Evolutionary conservation across 164 flowering plant genomes (phyloP), one percentile per base, ranked within the genome.

Genomic region (Houttuynia cordata): DNA sequence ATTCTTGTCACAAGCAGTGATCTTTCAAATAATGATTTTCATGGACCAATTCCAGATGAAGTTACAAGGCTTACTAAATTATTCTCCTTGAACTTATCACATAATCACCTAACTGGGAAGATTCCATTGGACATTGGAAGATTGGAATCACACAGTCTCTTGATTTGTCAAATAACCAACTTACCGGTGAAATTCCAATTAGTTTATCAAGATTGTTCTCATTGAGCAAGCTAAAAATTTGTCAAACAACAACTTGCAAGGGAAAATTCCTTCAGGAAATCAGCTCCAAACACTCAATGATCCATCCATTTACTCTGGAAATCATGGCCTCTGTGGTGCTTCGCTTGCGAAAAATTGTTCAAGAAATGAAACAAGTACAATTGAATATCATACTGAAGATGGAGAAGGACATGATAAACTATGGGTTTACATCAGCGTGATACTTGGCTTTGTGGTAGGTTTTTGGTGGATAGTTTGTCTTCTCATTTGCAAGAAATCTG

Each of bases 241-340:
- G 60, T 79, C 82, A 1, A 37, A 62, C 51, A 79, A 72, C 34
- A 64, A 71, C 42, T 66, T 75, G 40, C 66, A 68, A 1, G 78
- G 78, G 21, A 24, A 15, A 21, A 69, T 69, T 59, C 78, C 73
- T 30, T 30, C 37, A 30, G 37, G 37, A 30, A 30, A 30, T 30
- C 37, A 30, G 37, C 37, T 30, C 6, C 37, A 30, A 30, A 30
- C 37, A 30, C 37, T 30, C 37, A 6, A 30, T 30, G 37, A 30
- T 30, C 37, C 37, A 30, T 30, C 37, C 6, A 30, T 30, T 30
- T 30, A 30, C 6, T 30, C 2, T 30, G 37, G 37, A 30, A 30
- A 30, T 30, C 37, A 30, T 2, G 37, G 6, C 6, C 37, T 30
- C 37, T 30, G 37, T 30, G 37, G 37, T 30, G 37, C 37, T 30